Base-by-base conservation (phyloP, 768 basidiomycete genomes). In the Phanerochaete carnosa region DNA sequence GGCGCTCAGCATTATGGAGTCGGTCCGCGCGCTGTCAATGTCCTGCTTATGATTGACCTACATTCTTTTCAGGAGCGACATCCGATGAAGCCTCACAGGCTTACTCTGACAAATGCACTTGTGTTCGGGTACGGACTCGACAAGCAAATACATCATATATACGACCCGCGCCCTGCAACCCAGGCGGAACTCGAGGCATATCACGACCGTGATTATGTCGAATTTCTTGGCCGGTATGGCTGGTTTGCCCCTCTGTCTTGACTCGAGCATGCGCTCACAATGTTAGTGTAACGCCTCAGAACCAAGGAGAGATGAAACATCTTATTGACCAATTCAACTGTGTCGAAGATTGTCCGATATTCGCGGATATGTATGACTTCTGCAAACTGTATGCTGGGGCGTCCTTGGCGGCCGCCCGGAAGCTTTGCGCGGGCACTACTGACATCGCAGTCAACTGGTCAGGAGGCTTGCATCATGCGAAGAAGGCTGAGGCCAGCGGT, bases 401-500 rank as follows among this genome's bases (percentile, higher is more conserved):
- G 0, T 95, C 93, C 1, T 78, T 99, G 22, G 92, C 94, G 19
- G 97, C 91, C 1, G 95, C 95, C 11, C 79, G 94, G 22, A 95
- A 94, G 72, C 80, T 98, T 2, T 87, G 85, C 55, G 82, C 89
- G 1, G 94, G 93, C 1, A 71, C 87, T 1, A 94, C 95, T 19
- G 97, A 99, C 74, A 98, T 96, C 45, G 97, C 97, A 0, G 94
- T 99, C 67, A 98, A 98, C 70, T 99, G 97, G 97, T 95, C 95
- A 23, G 97, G 97, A 0, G 97, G 97, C 0, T 81, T 99, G 22
- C 97, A 99, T 74, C 97, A 99, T 68, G 97, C 96, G 1, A 98
- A 98, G 77, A 90, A 95, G 63, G 92, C 93, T 0, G 96, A 98
- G 76, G 95, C 97, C 8, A 98, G 95, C 68, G 96, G 96, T 1